phyloP scores from a whole-genome alignment of 2,329 filamentous ascomycete species.

The Sclerotinia trifoliorum region DNA sequence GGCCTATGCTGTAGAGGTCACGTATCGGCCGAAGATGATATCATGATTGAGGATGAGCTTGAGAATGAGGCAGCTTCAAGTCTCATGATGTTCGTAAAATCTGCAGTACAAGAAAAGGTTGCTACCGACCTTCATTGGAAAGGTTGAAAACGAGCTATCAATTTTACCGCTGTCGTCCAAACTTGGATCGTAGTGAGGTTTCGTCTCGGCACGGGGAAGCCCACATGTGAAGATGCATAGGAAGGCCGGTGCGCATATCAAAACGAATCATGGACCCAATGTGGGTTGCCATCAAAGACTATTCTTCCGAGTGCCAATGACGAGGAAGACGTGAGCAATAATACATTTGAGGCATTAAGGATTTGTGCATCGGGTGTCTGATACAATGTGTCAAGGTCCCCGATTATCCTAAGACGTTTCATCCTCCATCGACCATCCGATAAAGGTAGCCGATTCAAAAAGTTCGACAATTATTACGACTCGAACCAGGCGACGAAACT shows the following conservation, averaged over 20 bases:
- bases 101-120: slow-evolving; percentile 58
- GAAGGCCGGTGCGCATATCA: slow-evolving; percentile 7
- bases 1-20: slow-evolving; percentile 58
- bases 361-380: slow-evolving; percentile 14
- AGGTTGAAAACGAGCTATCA: slow-evolving; percentile 31
- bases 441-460: slow-evolving; percentile 5
- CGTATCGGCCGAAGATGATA: slow-evolving; percentile 31
- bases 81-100: slow-evolving; percentile 60
- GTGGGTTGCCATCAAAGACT: background rate
- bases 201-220: slow-evolving; percentile 5
- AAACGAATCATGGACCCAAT: background rate
- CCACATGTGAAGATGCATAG: slow-evolving; percentile 5
- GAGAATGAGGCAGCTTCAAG: slow-evolving; percentile 45
- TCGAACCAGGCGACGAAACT: background rate
- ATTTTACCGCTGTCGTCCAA: slow-evolving; percentile 20
- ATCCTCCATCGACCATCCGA: slow-evolving; percentile 7
- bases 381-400: slow-evolving; percentile 8
- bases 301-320: background rate
- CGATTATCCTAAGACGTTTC: slow-evolving; percentile 8
- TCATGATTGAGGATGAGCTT: slow-evolving; percentile 39
- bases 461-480: background rate
- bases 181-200: slow-evolving; percentile 5
- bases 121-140: slow-evolving; percentile 58
- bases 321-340: slow-evolving; percentile 11
- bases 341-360: slow-evolving; percentile 8